Evolutionary conservation across 257 asterid species (phyloP).

Genomic region (Vinca minor): DNA sequence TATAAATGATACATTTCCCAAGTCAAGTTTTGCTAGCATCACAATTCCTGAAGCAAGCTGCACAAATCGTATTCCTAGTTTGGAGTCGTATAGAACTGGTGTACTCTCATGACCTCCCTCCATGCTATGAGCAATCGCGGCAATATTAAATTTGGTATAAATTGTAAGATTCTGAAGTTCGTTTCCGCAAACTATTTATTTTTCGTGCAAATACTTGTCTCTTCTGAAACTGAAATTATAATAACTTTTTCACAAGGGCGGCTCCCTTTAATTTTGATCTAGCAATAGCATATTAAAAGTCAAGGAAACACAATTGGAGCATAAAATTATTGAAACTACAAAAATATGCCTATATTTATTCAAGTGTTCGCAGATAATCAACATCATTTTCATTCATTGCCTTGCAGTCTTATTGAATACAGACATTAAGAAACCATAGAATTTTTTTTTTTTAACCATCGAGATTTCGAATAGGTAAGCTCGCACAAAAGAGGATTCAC

Average conservation of each 20-base stretch:
- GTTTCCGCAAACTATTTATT: background rate
- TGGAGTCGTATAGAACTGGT: background rate
- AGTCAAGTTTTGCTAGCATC: background rate
- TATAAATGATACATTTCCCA: too few species aligned
- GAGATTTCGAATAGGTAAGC: background rate
- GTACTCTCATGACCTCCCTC: background rate
- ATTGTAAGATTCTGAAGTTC: background rate
- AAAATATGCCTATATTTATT: background rate
- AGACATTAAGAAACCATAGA: background rate
- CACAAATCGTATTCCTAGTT: background rate
- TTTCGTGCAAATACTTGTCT: background rate
- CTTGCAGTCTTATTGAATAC: background rate
- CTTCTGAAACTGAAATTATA: background rate
- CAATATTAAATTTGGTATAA: background rate
- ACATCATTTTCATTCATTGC: background rate
- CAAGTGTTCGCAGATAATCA: background rate
- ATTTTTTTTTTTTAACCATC: background rate
- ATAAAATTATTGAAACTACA: background rate
- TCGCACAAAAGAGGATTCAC: background rate
- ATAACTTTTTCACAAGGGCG: background rate
- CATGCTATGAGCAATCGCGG: background rate
- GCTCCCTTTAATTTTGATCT: background rate
- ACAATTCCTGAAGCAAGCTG: background rate
- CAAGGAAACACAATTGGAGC: background rate
- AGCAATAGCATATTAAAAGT: slow-evolving; percentile 1